These are phyloP conservation scores for Cystobasidium sp. DNA, from an alignment of 1,284 basidiomycete species.

Conservation along the genomic window DNA sequence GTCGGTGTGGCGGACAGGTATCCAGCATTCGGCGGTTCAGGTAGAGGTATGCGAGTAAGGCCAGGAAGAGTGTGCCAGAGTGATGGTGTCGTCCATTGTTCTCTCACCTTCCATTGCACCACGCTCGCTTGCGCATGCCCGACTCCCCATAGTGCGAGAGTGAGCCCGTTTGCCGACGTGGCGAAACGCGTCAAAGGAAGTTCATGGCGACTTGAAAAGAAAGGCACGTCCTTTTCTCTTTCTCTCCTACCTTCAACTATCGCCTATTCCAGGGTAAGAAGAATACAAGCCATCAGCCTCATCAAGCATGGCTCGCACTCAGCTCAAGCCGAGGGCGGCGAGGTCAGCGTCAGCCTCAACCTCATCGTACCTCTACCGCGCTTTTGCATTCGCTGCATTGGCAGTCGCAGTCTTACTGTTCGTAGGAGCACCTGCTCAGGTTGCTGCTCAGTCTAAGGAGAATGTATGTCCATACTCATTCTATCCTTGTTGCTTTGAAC, in stretches of 20 bases:
- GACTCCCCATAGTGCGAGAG: neutral
- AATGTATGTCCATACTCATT: constrained; percentile 12
- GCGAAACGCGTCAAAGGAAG: constrained; percentile 20
- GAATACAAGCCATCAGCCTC: constrained; percentile 3
- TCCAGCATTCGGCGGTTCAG: neutral
- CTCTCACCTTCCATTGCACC: neutral
- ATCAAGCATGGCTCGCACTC: constrained; percentile 21
- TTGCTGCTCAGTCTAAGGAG: constrained; percentile 39
- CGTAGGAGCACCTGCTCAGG: constrained; percentile 8
- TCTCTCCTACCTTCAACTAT: constrained; percentile 18
- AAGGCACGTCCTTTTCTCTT: neutral
- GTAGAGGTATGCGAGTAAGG: neutral
- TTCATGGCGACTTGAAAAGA: neutral
- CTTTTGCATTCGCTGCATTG: constrained; percentile 16
- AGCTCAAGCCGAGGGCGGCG: constrained; percentile 26
- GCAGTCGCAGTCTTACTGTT: constrained; percentile 23
- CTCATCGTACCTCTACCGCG: constrained; percentile 8
- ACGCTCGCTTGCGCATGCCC: neutral
- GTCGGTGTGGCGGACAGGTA: neutral
- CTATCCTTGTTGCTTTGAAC: neutral
- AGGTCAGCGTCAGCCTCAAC: neutral
- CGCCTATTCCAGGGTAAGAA: neutral
- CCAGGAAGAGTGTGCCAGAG: neutral
- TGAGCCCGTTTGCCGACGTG: constrained; percentile 2
- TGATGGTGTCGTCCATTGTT: neutral